Evolutionary conservation across 164 flowering plant genomes (phyloP), one percentile per base, ranked within the genome.

Genomic region (Dillenia turbinata): DNA sequence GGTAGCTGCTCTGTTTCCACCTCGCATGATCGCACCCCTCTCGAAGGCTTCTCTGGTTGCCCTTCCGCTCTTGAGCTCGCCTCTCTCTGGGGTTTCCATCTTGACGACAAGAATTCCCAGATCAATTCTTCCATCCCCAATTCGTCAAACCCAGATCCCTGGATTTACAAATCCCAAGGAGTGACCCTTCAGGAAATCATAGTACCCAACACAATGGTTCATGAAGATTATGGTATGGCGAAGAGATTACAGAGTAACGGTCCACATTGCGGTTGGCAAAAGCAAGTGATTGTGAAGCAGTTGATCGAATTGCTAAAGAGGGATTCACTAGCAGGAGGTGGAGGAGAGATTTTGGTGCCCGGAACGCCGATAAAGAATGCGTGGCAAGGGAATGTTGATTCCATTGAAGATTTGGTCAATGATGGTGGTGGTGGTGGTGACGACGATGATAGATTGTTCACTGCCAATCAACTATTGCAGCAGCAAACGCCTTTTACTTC

Each of bases 41-140:
- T 87, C 3, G 88, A 88, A 0, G 87, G 83, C 0, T 83, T 87
- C 72, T 71, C 83, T 8, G 97, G 93, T 5, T 83, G 87, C 61
- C 97, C 93, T 1, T 64, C 86, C 1, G 73, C 87, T 0, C 15
- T 60, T 3, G 79, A 81, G 11, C 70, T 91, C 7, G 88, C 87
- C 11, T 55, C 80, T 2, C 50, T 52, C 14, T 85, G 85, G 87
- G 93, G 88, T 0, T 54, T 86, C 45, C 86, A 85, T 69, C 52
- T 84, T 11, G 64, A 53, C 14, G 71, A 52, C 1, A 66, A 66
- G 71, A 66, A 75, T 14, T 17, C 53, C 15, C 10, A 22, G 10
- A 12, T 62, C 54, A 54, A 70, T 14, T 56, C 54, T n/a, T 62
- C 16, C 56, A 44, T 8, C 55, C 16, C 33, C 59, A 12, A 8